phyloP scores from a whole-genome alignment of 2,329 filamentous ascomycete genomes.

The Venturia asperata region DNA sequence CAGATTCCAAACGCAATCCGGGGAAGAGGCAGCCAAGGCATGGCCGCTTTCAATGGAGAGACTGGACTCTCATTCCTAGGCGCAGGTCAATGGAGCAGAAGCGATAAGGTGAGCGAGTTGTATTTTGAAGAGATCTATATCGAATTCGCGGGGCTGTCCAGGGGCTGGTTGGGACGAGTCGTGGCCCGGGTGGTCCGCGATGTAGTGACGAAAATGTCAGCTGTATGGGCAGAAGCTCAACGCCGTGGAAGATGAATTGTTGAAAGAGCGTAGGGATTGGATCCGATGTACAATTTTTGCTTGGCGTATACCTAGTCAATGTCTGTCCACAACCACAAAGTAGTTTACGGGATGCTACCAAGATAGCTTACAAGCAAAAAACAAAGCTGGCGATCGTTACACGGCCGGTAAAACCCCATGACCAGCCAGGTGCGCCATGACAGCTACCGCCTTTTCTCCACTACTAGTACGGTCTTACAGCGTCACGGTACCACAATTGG shows the following conservation, averaged over 20 bases:
- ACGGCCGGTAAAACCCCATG: too few relatives aligned
- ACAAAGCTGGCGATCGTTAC: not conserved
- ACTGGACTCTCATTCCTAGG: constrained; percentile 4
- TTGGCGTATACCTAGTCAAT: not conserved
- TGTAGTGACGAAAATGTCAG: not conserved
- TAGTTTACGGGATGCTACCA: too few relatives aligned
- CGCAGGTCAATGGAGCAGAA: not conserved
- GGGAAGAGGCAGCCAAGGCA: constrained; percentile 96
- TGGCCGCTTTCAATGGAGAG: constrained; percentile 35
- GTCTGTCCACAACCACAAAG: not conserved
- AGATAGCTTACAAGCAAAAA: not conserved
- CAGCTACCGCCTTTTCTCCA: not conserved
- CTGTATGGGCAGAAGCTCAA: not conserved
- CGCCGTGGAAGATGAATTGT: not conserved
- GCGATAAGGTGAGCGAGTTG: not conserved
- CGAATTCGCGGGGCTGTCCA: constrained; percentile 3
- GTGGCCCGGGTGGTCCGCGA: not conserved
- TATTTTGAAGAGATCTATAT: not conserved
- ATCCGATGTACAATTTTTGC: not conserved
- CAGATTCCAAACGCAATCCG: constrained; percentile 97
- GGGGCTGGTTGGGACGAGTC: not conserved
- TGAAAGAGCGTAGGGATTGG: not conserved
- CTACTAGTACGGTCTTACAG: not conserved
- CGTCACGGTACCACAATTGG: too few relatives aligned
- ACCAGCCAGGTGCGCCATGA: not conserved